Evolutionary conservation across 331 rosid genomes (phyloP), one percentile per base, ranked within the genome.

Genomic region (Pyracantha coccinea): DNA sequence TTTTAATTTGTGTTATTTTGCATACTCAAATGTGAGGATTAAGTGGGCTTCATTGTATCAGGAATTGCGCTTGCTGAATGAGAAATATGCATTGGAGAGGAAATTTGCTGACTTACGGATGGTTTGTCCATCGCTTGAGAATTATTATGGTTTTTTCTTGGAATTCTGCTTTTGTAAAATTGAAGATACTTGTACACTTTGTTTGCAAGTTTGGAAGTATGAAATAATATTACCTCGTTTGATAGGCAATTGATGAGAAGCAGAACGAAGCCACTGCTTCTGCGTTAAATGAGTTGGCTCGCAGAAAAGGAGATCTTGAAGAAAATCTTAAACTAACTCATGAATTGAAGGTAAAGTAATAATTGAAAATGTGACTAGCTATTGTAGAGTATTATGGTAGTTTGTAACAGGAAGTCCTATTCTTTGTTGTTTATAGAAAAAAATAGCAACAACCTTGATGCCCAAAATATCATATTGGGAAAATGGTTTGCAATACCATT

Each of bases 231-330:
- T 60, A 55, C 47, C 7, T 79, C 82, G 31, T 20, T 50, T 72
- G 68, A 44, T 72, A 94, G 99, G 97, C 87, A 78, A 62, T 94
- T 63, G 99, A 94, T 80, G 97, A 92, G 72, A 94, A 85, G 87
- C 97, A 94, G 80, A 90, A 76, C 78, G 97, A 94, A 85, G 92
- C 83, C 52, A 83, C 87, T 77, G 77, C 89, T 41, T 81, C 97
- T 52, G 91, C 96, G 1, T 81, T 91, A 62, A 89, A 90, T 81
- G 99, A 94, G 77, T 79, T 94, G 87, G 91, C 83, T 54, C 80
- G 81, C 71, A 88, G 99, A 78, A 94, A 94, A 84, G 88, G 89
- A 57, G 85, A 90, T 83, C 96, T 94, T 81, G 97, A 94, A 84
- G 89, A 83, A 85, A 89, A 91, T 80, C 79, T 94, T 68, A 94